These are phyloP conservation scores for Breynia disticha DNA, from an alignment of 441 rosid genomes.

Conservation along the genomic window DNA sequence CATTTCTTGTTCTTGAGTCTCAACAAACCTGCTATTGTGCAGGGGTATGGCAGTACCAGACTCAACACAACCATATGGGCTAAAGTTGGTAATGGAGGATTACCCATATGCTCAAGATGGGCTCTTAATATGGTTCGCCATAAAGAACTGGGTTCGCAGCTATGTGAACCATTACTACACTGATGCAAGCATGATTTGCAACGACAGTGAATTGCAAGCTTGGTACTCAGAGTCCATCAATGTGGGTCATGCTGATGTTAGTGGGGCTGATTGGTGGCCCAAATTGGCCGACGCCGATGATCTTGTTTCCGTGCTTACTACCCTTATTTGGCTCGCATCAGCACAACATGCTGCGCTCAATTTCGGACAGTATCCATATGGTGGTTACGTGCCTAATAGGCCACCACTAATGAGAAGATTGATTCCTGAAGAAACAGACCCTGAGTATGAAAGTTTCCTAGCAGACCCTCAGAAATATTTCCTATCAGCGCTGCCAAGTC, in stretches of 20 bases:
- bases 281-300: constrained; percentile 36
- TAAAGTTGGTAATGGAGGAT: constrained; percentile 72
- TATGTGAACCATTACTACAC: constrained; percentile 76
- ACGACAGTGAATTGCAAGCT: constrained; percentile 64
- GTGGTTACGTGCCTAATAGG: constrained; percentile 81
- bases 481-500: constrained; percentile 68
- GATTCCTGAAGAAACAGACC: constrained; percentile 66
- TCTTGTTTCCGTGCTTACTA: constrained; percentile 56
- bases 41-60: constrained; percentile 95
- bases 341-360: constrained; percentile 95
- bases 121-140: constrained; percentile 68
- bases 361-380: constrained; percentile 90
- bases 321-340: constrained; percentile 82
- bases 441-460: constrained; percentile 44
- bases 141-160: constrained; percentile 76
- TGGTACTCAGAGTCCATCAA: constrained; percentile 85
- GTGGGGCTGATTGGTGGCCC: constrained; percentile 86
- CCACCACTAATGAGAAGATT: constrained; percentile 80
- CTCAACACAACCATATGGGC: constrained; percentile 73
- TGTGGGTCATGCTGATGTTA: constrained; percentile 71
- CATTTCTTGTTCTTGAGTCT: no score
- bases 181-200: constrained; percentile 32
- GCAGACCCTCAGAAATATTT: constrained; percentile 70
- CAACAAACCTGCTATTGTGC: constrained; percentile 2
- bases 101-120: constrained; percentile 94